Evolutionary conservation across 257 asterid species (phyloP), one percentile per base, ranked within the genome.

Genomic region (Echium plantagineum): DNA sequence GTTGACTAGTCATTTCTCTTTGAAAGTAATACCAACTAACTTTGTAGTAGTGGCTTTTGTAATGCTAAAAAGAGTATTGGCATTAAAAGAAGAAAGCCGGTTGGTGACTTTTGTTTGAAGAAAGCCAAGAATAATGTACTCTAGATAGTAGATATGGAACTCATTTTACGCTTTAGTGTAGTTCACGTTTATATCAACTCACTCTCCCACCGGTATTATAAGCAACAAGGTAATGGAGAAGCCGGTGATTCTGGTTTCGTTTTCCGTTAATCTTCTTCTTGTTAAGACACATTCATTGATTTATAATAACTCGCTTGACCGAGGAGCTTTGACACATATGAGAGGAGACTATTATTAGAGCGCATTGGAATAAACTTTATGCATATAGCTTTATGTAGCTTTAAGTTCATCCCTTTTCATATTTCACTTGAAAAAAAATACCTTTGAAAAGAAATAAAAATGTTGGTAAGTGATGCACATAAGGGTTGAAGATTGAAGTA

Each of bases 31-130:
- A n/a, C 69, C 74, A 69, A 75, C 84, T 79, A 69, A 75, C 84
- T 81, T 72, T 75, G 26, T 24, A 3, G 70, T 58, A n/a, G 70
- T 73, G 78, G 80, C 87, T 79, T 82, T 74, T 66, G 67, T 48
- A 66, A 56, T 51, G 57, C 46, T 28, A 59, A 17, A 56, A 76
- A 42, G 49, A 42, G 55, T 78, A 72, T 79, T 63, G 75, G 82
- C 88, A 78, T 80, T 69, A 84, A 87, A 84, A 87, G 90, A 73
- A 71, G 81, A 63, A 78, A 78, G 61, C 74, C 73, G 30, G 68
- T 66, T 74, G 87, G 70, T 63, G 71, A 57, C 78, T 74, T 83
- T 69, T 62, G 31, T 60, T 69, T 66, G 69, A 54, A 65, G 16
- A 59, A 76, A 73, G 73, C 63, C 57, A 61, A 61, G 67, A 13